Base-by-base conservation (phyloP, 805 yeast species). In the Lipomyces spencermartinsiae region DNA sequence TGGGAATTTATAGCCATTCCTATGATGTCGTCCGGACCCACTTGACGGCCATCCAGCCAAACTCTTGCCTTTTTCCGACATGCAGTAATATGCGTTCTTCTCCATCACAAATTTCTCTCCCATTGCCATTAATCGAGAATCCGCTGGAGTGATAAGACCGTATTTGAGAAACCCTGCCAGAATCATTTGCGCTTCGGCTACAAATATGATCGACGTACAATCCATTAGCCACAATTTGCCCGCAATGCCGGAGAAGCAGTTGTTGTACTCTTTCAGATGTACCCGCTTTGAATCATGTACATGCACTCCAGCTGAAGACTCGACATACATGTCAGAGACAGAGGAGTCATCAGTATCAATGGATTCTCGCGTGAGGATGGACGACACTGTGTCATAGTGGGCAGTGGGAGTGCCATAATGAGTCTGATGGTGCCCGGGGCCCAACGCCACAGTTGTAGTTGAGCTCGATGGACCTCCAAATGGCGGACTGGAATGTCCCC, bases 181-280 rank as follows among this genome's bases (percentile, higher is more conserved):
- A 37, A 94, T 91, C 76, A 87, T 93, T 69, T 93, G 83, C 2
- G 98, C 98, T 77, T 94, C 99, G 73, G 86, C 89, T 58, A 93
- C 89, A 67, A 85, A 84, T 97, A 94, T 92, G 0, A 89, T 81
- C 74, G 91, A 95, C 0, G 97, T 90, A 75, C 97, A 93, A 71
- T 94, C 98, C 86, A 89, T 83, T 6, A 94, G 74, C 97, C 97
- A 94, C 74, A 93, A 97, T 78, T 88, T 84, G 0, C 89, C 80
- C 0, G 95, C 89, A 73, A 90, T 90, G 0, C 97, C 96, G 1
- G 90, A 84, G 69, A 91, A 83, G 63, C 87, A 84, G 72, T 61
- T 31, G 7, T 64, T 63, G 51, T 60, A 57, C 33, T 68, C 71
- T 19, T 65, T 61, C 8, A 68, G 59, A 29, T 60, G 61, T 12